Conservation (phyloP, 2,329 filamentous ascomycete species). For the Penicillium sp. region DNA sequence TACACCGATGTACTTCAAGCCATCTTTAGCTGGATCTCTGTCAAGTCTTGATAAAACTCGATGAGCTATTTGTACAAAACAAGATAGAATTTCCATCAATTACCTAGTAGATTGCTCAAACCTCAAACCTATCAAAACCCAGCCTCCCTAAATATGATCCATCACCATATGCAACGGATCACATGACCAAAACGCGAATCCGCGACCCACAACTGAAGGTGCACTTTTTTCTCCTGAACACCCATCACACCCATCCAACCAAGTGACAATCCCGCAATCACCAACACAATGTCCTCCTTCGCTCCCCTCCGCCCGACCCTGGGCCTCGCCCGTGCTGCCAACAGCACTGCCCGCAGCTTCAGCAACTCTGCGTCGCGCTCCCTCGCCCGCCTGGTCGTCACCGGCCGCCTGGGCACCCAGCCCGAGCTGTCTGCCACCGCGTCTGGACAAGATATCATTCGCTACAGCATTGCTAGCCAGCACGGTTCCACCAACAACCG, state of each 20-base stretch:
- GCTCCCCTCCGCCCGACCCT: conserved; percentile 49
- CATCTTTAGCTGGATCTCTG: too few species aligned
- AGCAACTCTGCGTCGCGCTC: conserved; percentile 58
- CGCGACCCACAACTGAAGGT: too few species aligned
- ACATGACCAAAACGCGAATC: conserved; percentile 6
- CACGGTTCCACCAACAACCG: too few species aligned
- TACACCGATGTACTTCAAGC: too few species aligned
- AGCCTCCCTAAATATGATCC: not conserved
- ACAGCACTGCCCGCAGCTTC: conserved; percentile 61
- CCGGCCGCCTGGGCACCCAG: conserved; percentile 74
- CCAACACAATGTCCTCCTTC: conserved; percentile 39
- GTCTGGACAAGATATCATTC: conserved; percentile 67
- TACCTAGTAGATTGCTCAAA: not conserved
- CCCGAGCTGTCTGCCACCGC: conserved; percentile 70
- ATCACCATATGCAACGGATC: not conserved
- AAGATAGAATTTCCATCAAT: too few species aligned
- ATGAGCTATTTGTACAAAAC: not conserved
- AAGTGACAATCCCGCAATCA: not conserved
- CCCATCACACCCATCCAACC: not conserved
- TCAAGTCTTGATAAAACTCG: too few species aligned
- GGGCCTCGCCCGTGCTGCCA: conserved; percentile 41
- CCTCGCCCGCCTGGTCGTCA: conserved; percentile 75
- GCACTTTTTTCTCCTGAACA: not conserved
- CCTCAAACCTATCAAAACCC: not conserved
- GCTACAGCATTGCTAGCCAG: too few species aligned